Base-by-base conservation (phyloP, 257 asterid genomes). In the Penstemon newberryi region DNA sequence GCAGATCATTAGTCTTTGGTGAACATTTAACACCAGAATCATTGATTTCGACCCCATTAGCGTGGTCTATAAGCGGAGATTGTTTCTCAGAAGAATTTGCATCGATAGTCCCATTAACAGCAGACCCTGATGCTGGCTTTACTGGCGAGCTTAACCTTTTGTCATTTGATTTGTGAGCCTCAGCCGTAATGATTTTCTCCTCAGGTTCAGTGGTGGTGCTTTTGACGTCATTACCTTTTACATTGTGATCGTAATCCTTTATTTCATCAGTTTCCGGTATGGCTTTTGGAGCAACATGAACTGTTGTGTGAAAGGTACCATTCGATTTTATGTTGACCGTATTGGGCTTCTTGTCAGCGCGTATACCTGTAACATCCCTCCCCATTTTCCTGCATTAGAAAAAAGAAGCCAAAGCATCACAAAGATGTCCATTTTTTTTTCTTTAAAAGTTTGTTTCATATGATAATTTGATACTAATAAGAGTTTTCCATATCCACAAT, bases 141-240 rank as follows among this genome's bases (percentile, higher is more conserved):
- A 80, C 43, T 44, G 82, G 81, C 42, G 82, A 75, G 75, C 41
- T 71, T 62, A 66, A 69, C 72, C 78, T 83, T 76, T 79, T 81
- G 55, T 86, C 89, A 45, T 69, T 73, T 46, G 84, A 72, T 66
- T 79, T 89, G 64, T 78, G 74, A 51, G 80, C 56, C 80, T 88
- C 91, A 11, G 80, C 77, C 73, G 76, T 78, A 6, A 68, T 73
- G 64, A 80, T 58, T 77, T 87, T 84, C 71, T 71, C 85, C 56
- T 69, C 85, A 0, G 84, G 80, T 60, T 80, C 87, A 18, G 67
- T 74, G 67, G 83, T 82, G 60, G 78, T 81, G 80, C 89, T 87
- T 65, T 82, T 83, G 75, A 84, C 71, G 45, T 79, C 87, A 52
- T 67, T 59, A 46, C 65, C 73, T 53, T 78, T 79, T 56, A 81